Percentiles rank a stretch among this genome's conserved stretches.
phyloP scores from a whole-genome alignment of 345 rosid species.

The Erucastrum elatum region DNA sequence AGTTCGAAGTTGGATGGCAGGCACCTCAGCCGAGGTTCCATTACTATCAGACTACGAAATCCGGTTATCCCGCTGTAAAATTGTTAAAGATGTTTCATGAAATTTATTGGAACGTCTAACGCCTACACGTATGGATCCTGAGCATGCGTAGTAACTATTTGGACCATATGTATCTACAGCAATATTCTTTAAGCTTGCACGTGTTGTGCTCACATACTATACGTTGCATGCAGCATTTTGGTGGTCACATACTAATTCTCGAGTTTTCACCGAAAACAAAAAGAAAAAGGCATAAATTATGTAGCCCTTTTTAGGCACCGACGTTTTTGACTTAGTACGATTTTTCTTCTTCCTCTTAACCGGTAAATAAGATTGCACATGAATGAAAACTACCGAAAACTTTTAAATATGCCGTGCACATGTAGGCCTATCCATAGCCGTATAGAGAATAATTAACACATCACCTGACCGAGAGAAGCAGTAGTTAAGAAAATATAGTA shows the following conservation, averaged over 20 bases:
- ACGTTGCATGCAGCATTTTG: constrained; percentile 20
- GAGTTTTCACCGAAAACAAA: neutral
- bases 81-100: neutral
- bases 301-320: constrained; percentile 18
- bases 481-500: neutral
- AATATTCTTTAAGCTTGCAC: neutral
- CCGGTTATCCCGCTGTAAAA: neutral
- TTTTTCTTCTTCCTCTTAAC: neutral
- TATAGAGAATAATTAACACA: neutral
- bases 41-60: no score
- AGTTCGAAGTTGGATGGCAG: no score
- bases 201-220: neutral
- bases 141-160: neutral
- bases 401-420: neutral
- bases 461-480: neutral
- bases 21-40: no score
- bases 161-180: neutral
- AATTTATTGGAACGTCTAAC: neutral
- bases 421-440: neutral
- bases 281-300: neutral
- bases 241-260: neutral
- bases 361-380: neutral
- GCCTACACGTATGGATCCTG: neutral
- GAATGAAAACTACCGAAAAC: neutral
- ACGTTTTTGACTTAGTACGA: neutral